Evolutionary conservation across 306 rosid species (phyloP), one percentile per base, ranked within the genome.

Genomic region (Glycine latifolia): DNA sequence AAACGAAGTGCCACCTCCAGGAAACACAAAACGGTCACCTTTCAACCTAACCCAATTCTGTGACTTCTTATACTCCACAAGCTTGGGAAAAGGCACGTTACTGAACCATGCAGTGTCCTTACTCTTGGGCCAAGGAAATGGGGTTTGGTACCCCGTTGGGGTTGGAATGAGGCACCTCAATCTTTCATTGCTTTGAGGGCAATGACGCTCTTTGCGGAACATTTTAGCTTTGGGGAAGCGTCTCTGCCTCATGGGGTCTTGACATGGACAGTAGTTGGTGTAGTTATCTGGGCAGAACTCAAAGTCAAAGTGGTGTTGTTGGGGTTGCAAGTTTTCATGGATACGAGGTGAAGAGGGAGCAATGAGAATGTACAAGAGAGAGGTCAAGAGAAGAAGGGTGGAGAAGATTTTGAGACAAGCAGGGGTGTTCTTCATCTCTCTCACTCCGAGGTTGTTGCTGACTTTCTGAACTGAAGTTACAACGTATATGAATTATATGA

Each of bases 1-100:
- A 77, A 88, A 88, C 0, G 89, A 88, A 61, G 91, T 88, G 46
- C 91, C 91, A 5, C 89, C 91, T 2, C 91, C 91, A 2, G 91
- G 91, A 7, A 86, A 88, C 17, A 86, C 77, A 53, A 88, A 49
- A 9, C 66, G 81, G 3, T 88, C 88, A 66, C 85, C 87, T 58
- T 79, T 79, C 82, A 88, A 81, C 15, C 78, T 67, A 35, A 88
- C 83, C 91, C 91, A 88, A 12, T 88, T 88, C 76, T 86, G 91
- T 0, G 88, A 84, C 75, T 84, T 88, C 55, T 88, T 88, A 69
- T 79, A 84, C 46, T 81, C 83, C 10, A 84, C 85, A 3, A 88
- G 87, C 73, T 82, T 79, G 0, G 89, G 26, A 62, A 75, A 86
- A 67, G 91, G 91, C 35, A 79, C 89, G 75, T 88, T 86, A 37